Conservation (phyloP, 768 basidiomycete species). For the Collybia sp. region DNA sequence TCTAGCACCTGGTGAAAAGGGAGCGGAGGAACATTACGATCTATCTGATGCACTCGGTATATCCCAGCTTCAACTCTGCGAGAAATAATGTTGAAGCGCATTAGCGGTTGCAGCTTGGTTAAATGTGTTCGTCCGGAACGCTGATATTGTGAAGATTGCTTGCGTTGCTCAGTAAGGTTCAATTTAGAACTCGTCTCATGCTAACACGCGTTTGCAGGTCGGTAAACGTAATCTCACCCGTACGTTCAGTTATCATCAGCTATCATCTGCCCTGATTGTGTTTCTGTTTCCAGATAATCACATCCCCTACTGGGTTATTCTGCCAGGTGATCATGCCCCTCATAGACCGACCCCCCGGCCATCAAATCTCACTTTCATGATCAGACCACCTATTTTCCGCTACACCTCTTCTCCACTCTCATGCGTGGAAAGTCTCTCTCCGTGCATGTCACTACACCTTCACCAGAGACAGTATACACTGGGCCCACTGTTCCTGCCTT, state of each 20-base stretch:
- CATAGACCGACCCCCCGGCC: slow-evolving; percentile 1
- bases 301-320: slow-evolving; percentile 37
- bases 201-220: slow-evolving; percentile 15
- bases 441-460: slow-evolving; percentile 29
- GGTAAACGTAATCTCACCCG: slow-evolving; percentile 45
- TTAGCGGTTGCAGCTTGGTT: slow-evolving; percentile 56
- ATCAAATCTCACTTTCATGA: not conserved
- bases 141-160: slow-evolving; percentile 54
- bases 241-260: slow-evolving; percentile 10
- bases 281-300: slow-evolving; percentile 29
- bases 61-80: not conserved
- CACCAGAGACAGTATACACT: slow-evolving; percentile 19
- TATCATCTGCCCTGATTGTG: not conserved
- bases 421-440: slow-evolving; percentile 47
- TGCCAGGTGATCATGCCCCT: slow-evolving; percentile 17
- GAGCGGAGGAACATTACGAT: slow-evolving; percentile 51
- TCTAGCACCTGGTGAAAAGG: slow-evolving; percentile 40
- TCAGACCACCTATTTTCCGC: slow-evolving; percentile 47
- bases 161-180: slow-evolving; percentile 51
- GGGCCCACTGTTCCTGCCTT: slow-evolving; percentile 50
- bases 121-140: slow-evolving; percentile 56
- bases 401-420: slow-evolving; percentile 48
- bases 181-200: not conserved
- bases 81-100: slow-evolving; percentile 1
- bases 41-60: slow-evolving; percentile 44